Conservation (phyloP, 306 rosid genomes). For the Oxytropis ochrocephala region DNA sequence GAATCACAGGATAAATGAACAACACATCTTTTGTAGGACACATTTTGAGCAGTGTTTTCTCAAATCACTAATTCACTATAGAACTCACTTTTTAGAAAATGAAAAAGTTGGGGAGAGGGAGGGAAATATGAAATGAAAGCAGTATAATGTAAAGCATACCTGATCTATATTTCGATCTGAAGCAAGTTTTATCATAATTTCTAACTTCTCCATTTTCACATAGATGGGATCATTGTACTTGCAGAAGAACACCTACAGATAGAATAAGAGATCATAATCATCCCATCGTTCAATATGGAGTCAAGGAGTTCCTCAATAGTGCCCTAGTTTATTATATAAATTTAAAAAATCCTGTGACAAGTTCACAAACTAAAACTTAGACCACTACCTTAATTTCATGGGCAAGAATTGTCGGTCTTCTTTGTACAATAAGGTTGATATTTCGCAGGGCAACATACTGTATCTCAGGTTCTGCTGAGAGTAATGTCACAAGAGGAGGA, state of each 20-base stretch:
- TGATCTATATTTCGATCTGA: conserved; percentile 96
- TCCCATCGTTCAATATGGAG: neutral
- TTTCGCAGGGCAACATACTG: conserved; percentile 97
- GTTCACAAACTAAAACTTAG: conserved; percentile 8
- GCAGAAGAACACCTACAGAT: conserved; percentile 89
- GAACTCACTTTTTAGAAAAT: neutral
- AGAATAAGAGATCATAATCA: conserved; percentile 19
- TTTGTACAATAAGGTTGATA: conserved; percentile 97
- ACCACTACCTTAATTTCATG: conserved; percentile 95
- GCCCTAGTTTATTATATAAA: conserved; percentile 1
- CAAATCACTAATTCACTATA: conserved; percentile 3
- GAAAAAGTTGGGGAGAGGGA: neutral
- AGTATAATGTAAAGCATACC: conserved; percentile 36
- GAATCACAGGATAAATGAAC: conserved; percentile 4
- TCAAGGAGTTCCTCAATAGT: neutral
- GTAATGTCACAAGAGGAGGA: conserved; percentile 97
- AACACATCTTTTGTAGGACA: neutral
- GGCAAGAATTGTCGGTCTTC: conserved; percentile 95
- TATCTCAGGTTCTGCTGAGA: conserved; percentile 98
- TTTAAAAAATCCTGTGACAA: conserved; percentile 8
- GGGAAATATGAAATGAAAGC: neutral
- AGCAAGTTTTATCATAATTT: conserved; percentile 98
- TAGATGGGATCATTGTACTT: conserved; percentile 99
- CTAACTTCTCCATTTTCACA: conserved; percentile 97
- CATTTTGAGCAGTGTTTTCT: neutral